Evolutionary conservation across 495 filamentous ascomycete species (phyloP), one percentile per base, ranked within the genome.

Genomic region (Bombardia bombarda): DNA sequence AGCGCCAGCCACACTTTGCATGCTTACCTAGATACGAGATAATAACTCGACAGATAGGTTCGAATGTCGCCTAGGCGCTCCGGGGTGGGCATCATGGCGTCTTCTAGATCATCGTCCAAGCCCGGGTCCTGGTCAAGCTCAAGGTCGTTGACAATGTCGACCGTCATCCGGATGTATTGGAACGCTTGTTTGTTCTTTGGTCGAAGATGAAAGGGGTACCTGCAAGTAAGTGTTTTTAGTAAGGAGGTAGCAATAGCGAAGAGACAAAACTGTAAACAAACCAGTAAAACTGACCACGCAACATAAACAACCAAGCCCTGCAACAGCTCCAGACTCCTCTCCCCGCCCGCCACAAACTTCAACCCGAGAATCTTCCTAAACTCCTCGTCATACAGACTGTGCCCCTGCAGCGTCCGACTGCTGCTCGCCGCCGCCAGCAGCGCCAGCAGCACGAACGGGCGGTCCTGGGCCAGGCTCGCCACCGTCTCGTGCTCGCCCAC

Each of bases 151-250:
- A 69, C 51, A n/a, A 73, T 62, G 31, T 73, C 69, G 20, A 65
- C 57, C 0, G 66, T 57, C 67, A 73, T 73, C 12, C 64, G 53
- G n/a, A 68, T 40, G 49, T 71, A 73, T 38, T 69, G 67, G 1
- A 56, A 50, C 0, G 57, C 45, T 37, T 68, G 68, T 39, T 51
- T 68, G 43, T 65, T 70, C 35, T 58, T 70, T 1, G 69, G 69
- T 9, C 68, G 54, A n/a, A 73, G 52, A 41, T 73, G 68, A 38
- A 69, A 70, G 2, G 69, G 68, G 32, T 70, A 72, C 68, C 68
- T 72, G 25, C 9, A 13, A 13, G 25, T 4, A 5, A 8, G 2
- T 23, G 18, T 16, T 26, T 25, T 38, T 14, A 24, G 36, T 3
- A 12, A 12, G 33, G 3, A 20, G 14, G 2, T 17, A 31, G 9